These are phyloP conservation scores for Saccharomyces hybrid DNA, from an alignment of 1,139 yeast genomes.

Conservation along the genomic window DNA sequence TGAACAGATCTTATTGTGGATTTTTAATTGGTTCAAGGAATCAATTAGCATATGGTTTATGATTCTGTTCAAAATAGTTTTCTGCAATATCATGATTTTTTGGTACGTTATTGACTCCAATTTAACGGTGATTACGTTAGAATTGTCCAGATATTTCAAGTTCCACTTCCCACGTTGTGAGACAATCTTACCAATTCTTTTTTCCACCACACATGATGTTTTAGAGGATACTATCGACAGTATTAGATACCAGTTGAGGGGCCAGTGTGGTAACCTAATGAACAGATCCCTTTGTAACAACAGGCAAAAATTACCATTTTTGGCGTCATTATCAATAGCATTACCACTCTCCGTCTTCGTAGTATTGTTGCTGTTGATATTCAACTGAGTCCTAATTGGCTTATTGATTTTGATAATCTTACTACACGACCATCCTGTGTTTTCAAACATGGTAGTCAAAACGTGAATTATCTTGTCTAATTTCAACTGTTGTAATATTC, in stretches of 20 bases:
- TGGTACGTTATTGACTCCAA: conserved; percentile 39
- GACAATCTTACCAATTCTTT: conserved; percentile 53
- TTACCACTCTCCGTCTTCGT: conserved; percentile 7
- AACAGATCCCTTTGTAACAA: conserved; percentile 41
- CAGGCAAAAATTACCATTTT: conserved; percentile 4
- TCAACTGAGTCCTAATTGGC: conserved; percentile 26
- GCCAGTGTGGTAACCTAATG: conserved; percentile 58
- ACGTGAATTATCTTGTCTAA: conserved; percentile 49
- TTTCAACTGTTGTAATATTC: conserved; percentile 39
- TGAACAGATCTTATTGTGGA: conserved; percentile 25
- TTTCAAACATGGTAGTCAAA: conserved; percentile 46
- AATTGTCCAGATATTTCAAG: conserved; percentile 41
- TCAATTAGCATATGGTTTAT: conserved; percentile 57
- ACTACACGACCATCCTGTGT: conserved; percentile 62
- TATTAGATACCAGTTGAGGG: conserved; percentile 62
- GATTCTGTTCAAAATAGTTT: conserved; percentile 50
- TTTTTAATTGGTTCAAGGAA: conserved; percentile 41
- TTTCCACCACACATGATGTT: conserved; percentile 41
- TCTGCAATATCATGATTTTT: conserved; percentile 44
- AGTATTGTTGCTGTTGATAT: conserved; percentile 10
- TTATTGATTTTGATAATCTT: conserved; percentile 43
- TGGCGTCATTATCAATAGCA: conserved; percentile 6
- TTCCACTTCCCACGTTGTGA: conserved; percentile 59
- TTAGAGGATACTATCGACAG: conserved; percentile 42
- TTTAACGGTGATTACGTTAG: conserved; percentile 23